These are phyloP conservation scores for Hypomontagnella submonticulosa DNA, from an alignment of 495 filamentous ascomycete genomes.

Conservation along the genomic window DNA sequence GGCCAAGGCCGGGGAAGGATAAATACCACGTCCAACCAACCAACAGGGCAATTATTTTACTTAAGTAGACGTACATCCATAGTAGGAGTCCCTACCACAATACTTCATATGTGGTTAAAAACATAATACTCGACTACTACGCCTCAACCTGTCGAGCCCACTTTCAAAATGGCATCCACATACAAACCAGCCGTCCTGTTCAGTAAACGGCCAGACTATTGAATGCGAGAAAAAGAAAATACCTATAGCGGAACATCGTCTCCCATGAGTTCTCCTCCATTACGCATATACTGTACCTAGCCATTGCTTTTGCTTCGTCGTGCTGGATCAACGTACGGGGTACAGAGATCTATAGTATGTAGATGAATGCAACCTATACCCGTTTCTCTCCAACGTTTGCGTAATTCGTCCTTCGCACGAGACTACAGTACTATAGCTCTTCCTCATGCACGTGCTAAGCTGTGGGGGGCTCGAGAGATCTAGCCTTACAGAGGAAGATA, in stretches of 20 bases:
- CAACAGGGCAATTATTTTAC: not conserved
- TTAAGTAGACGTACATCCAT: too few species aligned
- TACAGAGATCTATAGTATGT: conserved; percentile 25
- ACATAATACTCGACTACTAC: not conserved
- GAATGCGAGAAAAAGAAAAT: conserved; percentile 25
- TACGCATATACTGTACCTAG: not conserved
- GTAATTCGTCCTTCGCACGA: conserved; percentile 22
- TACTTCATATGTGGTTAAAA: too few species aligned
- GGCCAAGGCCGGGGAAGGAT: conserved; percentile 17
- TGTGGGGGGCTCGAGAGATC: conserved; percentile 36
- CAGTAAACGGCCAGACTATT: conserved; percentile 27
- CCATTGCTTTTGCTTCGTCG: conserved; percentile 22
- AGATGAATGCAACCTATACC: conserved; percentile 7
- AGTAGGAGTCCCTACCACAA: too few species aligned
- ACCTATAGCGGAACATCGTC: not conserved
- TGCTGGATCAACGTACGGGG: conserved; percentile 17
- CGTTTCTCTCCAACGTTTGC: conserved; percentile 16
- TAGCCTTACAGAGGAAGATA: conserved; percentile 26
- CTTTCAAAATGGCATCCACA: not conserved
- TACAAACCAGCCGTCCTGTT: conserved; percentile 20
- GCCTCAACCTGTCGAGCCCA: not conserved
- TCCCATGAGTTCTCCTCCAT: not conserved
- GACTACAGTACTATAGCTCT: conserved; percentile 21
- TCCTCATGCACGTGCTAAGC: conserved; percentile 28
- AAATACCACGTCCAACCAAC: conserved; percentile 23